Percentiles rank a stretch among this genome's conserved stretches.
phyloP scores from a whole-genome alignment of 495 filamentous ascomycete genomes.

The Letharia lupina region DNA sequence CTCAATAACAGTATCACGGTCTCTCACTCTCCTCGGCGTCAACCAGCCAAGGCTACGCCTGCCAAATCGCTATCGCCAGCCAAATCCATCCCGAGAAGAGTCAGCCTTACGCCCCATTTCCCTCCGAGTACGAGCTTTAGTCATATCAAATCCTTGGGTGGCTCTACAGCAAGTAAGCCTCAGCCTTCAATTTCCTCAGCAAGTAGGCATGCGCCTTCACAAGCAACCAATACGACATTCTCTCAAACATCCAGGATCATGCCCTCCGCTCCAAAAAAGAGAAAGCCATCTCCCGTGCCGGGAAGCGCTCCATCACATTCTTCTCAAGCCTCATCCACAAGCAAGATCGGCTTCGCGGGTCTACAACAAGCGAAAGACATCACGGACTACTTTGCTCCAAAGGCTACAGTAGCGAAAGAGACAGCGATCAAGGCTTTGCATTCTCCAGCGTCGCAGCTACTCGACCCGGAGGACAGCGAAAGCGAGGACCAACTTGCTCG shows the following conservation, averaged over 20 bases:
- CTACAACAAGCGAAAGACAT: neutral
- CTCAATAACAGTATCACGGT: neutral
- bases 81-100: neutral
- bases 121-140: neutral
- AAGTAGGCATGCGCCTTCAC: neutral
- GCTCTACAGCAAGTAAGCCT: neutral
- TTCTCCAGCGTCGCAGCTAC: neutral
- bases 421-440: neutral
- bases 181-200: neutral
- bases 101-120: slow-evolving; percentile 10
- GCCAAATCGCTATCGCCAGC: neutral
- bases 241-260: neutral
- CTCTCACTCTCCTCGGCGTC: too few relatives aligned
- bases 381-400: slow-evolving; percentile 7
- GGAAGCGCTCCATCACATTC: neutral
- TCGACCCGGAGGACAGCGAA: neutral
- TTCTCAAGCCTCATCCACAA: neutral
- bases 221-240: neutral
- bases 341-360: neutral
- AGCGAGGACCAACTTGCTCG: neutral
- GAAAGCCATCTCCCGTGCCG: neutral
- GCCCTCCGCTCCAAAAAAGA: neutral
- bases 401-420: neutral
- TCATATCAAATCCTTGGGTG: neutral
- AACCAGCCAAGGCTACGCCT: neutral